Base-by-base conservation (phyloP, 2,329 filamentous ascomycete species). In the Cladosporium cucumerinum region DNA sequence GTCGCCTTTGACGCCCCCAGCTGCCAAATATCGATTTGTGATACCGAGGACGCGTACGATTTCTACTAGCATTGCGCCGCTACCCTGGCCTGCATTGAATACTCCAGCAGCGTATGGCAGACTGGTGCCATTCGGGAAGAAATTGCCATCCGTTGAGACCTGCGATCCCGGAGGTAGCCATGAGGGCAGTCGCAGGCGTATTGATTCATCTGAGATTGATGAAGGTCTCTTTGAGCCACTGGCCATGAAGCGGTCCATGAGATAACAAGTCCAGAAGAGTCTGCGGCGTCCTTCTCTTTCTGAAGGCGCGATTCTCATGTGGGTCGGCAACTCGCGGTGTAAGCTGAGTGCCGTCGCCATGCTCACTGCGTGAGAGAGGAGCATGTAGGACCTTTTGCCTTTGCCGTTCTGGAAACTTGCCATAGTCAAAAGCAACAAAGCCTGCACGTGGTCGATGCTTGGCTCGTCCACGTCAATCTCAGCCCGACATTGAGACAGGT, bases 251-350 rank as follows among this genome's bases (percentile, higher is more conserved):
- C 90, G 86, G 73, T 96, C 92, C 76, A 96, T 88, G 28, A 96
- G 80, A 71, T 95, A 96, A 74, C 91, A 94, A 2, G 90, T 89
- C 92, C 92, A 96, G 76, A 96, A 96, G 1, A 96, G 80, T n/a
- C 90, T 85, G 63, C 92, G 83, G 54, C 90, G 85, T 72, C 88
- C 87, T 78, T 96, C 92, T 64, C 89, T 85, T 73, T 96, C 92
- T 4, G 86, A 80, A 0, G 87, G 82, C 0, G 86, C 85, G 12
- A 90, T 82, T 63, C 86, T 85, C 14, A 86, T 80, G 59, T 86
- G 85, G 6, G 82, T 74, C 26, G 92, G 87, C 51, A 89, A 30
- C 78, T 96, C 92, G 34, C 91, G 86, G 73, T 96, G 91, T 3
- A 95, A 81, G 72, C 93, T 91, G 12, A 96, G 83, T 3, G 91